These are phyloP conservation scores for Linderina pennispora DNA, from an alignment of 192 early-diverging fungal species.

Conservation along the genomic window DNA sequence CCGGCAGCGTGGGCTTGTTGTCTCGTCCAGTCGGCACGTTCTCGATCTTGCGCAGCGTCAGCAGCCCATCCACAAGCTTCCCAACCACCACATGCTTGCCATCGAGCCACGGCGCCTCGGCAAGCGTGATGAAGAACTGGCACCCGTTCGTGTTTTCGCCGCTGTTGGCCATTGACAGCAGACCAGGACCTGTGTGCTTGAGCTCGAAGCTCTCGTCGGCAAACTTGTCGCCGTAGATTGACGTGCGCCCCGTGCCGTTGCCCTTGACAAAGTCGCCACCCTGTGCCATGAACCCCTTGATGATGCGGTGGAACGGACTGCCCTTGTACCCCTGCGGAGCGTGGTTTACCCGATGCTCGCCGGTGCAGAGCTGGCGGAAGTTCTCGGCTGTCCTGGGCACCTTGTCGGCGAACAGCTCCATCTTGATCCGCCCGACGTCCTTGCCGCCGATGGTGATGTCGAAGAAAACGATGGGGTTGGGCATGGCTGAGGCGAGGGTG, in stretches of 20 bases:
- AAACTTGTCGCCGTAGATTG: constrained; percentile 82
- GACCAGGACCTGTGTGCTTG: constrained; percentile 71
- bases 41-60: constrained; percentile 74
- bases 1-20: constrained; percentile 68
- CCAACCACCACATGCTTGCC: constrained; percentile 59
- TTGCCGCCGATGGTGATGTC: constrained; percentile 81
- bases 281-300: constrained; percentile 93
- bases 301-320: constrained; percentile 72
- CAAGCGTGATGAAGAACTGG: constrained; percentile 87
- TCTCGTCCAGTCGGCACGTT: constrained; percentile 69
- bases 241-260: constrained; percentile 69
- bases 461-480: constrained; percentile 60
- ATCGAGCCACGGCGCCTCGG: constrained; percentile 68
- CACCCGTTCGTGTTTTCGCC: constrained; percentile 80
- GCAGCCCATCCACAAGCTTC: constrained; percentile 53
- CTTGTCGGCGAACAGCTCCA: constrained; percentile 64
- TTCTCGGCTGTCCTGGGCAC: constrained; percentile 69
- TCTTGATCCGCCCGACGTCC: constrained; percentile 62
- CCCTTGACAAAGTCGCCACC: constrained; percentile 74
- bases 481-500: too few species aligned
- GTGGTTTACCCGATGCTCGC: constrained; percentile 54
- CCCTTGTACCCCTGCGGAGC: constrained; percentile 78
- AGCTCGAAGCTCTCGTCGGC: constrained; percentile 77
- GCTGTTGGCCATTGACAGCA: constrained; percentile 90
- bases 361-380: constrained; percentile 84